A percentile compares a stretch with the other conserved stretches of the same genome.
Evolutionary conservation across 129 eudicot genomes (phyloP).

Genomic region (Lactuca sativa): DNA sequence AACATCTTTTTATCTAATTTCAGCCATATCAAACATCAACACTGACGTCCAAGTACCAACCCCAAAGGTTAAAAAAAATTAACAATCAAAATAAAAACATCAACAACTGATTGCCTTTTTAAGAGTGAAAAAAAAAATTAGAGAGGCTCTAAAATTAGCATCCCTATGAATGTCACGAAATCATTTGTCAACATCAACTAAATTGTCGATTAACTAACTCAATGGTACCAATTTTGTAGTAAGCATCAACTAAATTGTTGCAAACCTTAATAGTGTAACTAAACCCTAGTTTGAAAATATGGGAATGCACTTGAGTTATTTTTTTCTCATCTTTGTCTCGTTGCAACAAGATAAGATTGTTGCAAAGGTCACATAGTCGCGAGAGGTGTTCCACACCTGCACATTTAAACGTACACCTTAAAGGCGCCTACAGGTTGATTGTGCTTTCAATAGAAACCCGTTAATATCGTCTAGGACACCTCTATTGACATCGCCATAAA

Average conservation of each 20-base stretch:
- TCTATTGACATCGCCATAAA: conserved; percentile 34
- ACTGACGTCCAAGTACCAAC: too few species aligned
- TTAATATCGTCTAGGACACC: conserved; percentile 79
- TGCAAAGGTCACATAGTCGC: conserved; percentile 67
- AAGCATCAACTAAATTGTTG: conserved; percentile 78
- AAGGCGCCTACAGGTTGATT: conserved; percentile 53
- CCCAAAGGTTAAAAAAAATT: too few species aligned
- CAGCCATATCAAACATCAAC: too few species aligned
- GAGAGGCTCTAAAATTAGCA: conserved; percentile 5
- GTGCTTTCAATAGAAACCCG: conserved; percentile 62
- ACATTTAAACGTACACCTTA: conserved; percentile 58
- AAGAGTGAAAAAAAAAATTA: too few species aligned
- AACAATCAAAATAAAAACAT: too few species aligned
- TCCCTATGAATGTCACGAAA: conserved; percentile 62
- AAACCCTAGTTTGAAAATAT: conserved; percentile 56
- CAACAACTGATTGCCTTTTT: too few species aligned
- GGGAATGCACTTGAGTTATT: conserved; percentile 65
- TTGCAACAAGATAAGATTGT: conserved; percentile 69
- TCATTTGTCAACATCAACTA: conserved; percentile 48
- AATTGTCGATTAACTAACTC: conserved; percentile 47
- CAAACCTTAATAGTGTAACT: conserved; percentile 43
- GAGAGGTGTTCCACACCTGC: conserved; percentile 48
- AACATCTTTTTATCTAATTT: too few species aligned
- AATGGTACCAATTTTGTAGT: conserved; percentile 59
- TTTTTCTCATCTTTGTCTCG: conserved; percentile 30